These are phyloP conservation scores for Venturia carpophila DNA, from an alignment of 2,329 filamentous ascomycete genomes.

Conservation along the genomic window DNA sequence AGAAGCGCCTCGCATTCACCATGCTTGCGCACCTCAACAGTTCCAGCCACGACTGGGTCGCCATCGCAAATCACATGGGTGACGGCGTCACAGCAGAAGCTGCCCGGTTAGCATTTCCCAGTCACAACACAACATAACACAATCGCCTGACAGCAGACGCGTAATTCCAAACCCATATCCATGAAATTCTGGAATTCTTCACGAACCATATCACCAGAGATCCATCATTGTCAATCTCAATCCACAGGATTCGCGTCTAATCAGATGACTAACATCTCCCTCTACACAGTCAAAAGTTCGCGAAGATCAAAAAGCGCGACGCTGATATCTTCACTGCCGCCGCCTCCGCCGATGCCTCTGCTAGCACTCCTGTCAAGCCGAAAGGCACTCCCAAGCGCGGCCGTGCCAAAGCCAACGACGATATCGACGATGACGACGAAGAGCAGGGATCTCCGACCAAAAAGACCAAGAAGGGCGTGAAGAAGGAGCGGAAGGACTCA, in stretches of 20 bases:
- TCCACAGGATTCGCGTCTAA: neutral
- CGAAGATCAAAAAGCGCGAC: constrained; percentile 17
- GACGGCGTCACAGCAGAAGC: neutral
- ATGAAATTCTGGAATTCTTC: neutral
- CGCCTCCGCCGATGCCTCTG: neutral
- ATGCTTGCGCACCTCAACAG: neutral
- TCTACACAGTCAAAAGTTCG: constrained; percentile 12
- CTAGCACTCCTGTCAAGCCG: neutral
- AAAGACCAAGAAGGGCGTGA: constrained; percentile 3
- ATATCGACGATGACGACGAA: neutral
- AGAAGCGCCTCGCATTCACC: too few species aligned
- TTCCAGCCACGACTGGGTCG: neutral
- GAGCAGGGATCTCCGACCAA: neutral
- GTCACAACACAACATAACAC: neutral
- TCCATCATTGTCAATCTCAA: neutral
- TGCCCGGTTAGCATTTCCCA: neutral
- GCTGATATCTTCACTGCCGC: neutral
- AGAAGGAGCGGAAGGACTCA: neutral
- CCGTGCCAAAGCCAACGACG: neutral
- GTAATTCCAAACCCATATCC: neutral
- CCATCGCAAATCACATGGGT: constrained; percentile 1
- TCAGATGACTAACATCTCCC: neutral
- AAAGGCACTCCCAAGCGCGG: constrained; percentile 14
- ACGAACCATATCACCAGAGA: too few species aligned
- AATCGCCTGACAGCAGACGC: neutral